Conservation (phyloP, 2,329 filamentous ascomycete species). For the Aspergillus fijiensis region DNA sequence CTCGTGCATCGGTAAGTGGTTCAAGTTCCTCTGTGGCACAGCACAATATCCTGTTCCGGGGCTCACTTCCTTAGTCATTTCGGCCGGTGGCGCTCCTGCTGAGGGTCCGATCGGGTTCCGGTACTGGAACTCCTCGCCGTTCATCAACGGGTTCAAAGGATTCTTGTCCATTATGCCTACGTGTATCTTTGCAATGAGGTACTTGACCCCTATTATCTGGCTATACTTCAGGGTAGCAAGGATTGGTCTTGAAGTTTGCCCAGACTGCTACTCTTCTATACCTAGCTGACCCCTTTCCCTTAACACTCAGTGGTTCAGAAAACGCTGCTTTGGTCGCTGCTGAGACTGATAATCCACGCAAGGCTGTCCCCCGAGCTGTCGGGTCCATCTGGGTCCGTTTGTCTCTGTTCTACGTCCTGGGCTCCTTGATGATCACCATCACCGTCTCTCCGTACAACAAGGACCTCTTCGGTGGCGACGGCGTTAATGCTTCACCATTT, state of each 20-base stretch:
- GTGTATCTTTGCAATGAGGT: constrained; percentile 39
- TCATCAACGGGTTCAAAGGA: constrained; percentile 49
- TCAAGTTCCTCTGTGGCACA: background rate
- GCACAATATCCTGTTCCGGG: background rate
- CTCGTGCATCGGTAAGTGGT: constrained; percentile 36
- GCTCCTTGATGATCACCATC: constrained; percentile 48
- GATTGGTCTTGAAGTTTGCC: no score
- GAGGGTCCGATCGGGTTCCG: constrained; percentile 44
- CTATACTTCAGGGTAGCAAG: no score
- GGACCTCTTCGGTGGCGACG: constrained; percentile 43
- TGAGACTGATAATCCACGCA: constrained; percentile 46
- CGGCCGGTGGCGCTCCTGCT: constrained; percentile 46
- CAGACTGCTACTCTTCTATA: no score
- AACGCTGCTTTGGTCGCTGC: constrained; percentile 46
- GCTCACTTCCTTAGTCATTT: constrained; percentile 35
- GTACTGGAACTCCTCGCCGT: constrained; percentile 47
- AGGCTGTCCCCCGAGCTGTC: constrained; percentile 47
- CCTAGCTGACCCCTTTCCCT: no score
- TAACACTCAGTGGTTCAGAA: constrained; percentile 38
- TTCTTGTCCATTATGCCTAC: constrained; percentile 39
- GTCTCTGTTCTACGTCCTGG: constrained; percentile 48
- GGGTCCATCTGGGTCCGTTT: constrained; percentile 49
- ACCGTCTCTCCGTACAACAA: constrained; percentile 43
- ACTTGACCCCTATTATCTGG: no score
- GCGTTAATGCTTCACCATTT: constrained; percentile 49